Evolutionary conservation across 768 basidiomycete genomes (phyloP), one percentile per base, ranked within the genome.

Genomic region (Ramaria sp.): DNA sequence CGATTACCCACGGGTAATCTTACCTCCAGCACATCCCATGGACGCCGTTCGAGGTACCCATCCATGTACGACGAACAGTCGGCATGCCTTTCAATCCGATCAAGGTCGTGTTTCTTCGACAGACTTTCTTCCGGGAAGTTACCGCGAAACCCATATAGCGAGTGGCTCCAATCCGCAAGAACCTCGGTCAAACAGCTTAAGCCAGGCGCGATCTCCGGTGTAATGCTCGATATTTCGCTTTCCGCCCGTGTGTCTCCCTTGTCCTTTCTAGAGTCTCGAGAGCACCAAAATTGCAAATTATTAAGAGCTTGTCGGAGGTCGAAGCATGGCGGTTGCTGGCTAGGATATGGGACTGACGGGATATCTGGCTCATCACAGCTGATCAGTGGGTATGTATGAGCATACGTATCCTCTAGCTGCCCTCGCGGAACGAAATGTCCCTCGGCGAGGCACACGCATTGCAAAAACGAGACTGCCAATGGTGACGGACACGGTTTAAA

Each of bases 271-370:
- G 13, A 5, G 22, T 48, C 27, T 30, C 46, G 46, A 48, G 31
- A 30, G 34, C 75, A 77, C 63, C 69, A 63, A 58, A 84, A 69
- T 70, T 91, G 85, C 54, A 91, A 72, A 52, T 76, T 67, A 63
- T 77, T 76, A 59, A 91, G 82, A 20, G 80, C 73, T 60, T 75
- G 74, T 58, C 91, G 74, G 48, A 93, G 73, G 73, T 93, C 91
- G 61, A 71, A 66, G 45, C 63, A 60, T 30, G 69, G 64, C 34
- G 69, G 39, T 30, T 59, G 62, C 51, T 67, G 65, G 62, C 67
- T 67, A 55, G 60, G 64, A 62, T 67, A 68, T 48, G 67, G 62
- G 20, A 70, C 65, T 64, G 67, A 67, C 53, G 70, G 66, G 53
- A 63, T 63, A 62, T 75, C 74, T 51, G 71, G 59, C 42, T 69